Evolutionary conservation across 306 rosid genomes (phyloP).

Genomic region (Mimosa pudica): DNA sequence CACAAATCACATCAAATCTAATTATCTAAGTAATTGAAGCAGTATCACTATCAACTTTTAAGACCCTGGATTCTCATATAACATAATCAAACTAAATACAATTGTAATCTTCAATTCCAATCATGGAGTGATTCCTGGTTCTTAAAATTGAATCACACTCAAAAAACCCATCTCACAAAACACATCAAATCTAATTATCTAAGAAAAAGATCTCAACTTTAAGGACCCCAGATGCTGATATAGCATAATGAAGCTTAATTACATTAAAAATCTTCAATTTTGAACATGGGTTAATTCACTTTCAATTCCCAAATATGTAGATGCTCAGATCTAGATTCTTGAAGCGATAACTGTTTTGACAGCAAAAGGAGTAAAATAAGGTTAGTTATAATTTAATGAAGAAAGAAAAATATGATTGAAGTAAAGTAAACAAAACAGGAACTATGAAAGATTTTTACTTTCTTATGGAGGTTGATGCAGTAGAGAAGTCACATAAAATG

Average conservation of each 20-base stretch:
- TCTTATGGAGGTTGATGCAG: not conserved
- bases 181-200: not conserved
- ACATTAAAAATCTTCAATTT: not conserved
- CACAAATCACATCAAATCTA: not conserved
- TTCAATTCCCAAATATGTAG: slow-evolving; percentile 3
- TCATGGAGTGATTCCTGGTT: too few species aligned
- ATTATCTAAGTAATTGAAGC: not conserved
- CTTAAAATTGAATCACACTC: not conserved
- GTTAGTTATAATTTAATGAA: not conserved
- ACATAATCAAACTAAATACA: not conserved
- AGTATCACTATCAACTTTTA: not conserved
- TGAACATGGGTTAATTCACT: not conserved
- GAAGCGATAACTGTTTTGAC: not conserved
- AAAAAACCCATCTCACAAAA: not conserved
- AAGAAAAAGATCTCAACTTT: not conserved
- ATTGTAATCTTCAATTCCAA: not conserved
- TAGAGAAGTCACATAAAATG: not conserved
- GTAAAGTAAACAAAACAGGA: not conserved
- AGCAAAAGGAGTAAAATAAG: not conserved
- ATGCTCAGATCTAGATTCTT: slow-evolving; percentile 43
- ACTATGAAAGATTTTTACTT: slow-evolving; percentile 3
- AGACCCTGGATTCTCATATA: slow-evolving; percentile 25
- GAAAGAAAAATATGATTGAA: not conserved
- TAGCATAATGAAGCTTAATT: not conserved
- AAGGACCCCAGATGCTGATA: slow-evolving; percentile 25